phyloP scores from a whole-genome alignment of 176 grass and related monocot genomes.

The Miscanthus lutarioriparius region DNA sequence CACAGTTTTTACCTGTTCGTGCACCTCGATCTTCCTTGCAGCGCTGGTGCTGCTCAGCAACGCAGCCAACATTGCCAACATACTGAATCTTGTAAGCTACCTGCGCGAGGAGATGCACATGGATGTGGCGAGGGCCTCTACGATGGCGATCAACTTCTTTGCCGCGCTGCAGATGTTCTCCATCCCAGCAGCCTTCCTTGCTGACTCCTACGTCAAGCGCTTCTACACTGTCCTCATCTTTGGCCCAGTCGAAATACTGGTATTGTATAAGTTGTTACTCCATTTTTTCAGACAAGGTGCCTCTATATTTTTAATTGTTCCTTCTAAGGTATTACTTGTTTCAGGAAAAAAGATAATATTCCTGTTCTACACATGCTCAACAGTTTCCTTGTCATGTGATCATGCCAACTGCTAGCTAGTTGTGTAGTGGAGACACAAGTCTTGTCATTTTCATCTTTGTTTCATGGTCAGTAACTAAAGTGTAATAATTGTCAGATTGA shows the following conservation, averaged over 20 bases:
- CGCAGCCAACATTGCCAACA: conserved; percentile 46
- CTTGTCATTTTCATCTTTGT: background rate
- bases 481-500: background rate
- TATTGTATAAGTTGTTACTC: conserved; percentile 43
- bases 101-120: conserved; percentile 48
- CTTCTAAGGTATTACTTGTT: background rate
- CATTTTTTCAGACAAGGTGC: background rate
- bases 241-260: conserved; percentile 47
- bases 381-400: background rate
- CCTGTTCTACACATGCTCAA: background rate
- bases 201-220: conserved; percentile 65
- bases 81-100: conserved; percentile 65
- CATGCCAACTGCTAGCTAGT: background rate
- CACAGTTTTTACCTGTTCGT: background rate
- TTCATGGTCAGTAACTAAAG: background rate
- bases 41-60: conserved; percentile 47
- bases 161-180: conserved; percentile 55
- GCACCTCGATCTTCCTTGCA: background rate
- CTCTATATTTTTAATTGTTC: background rate
- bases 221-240: conserved; percentile 54
- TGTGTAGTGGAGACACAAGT: background rate
- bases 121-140: conserved; percentile 48
- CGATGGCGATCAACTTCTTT: conserved; percentile 45
- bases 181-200: conserved; percentile 55
- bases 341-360: background rate